Conservation (phyloP, 2,329 filamentous ascomycete species). For the Nemania serpens region DNA sequence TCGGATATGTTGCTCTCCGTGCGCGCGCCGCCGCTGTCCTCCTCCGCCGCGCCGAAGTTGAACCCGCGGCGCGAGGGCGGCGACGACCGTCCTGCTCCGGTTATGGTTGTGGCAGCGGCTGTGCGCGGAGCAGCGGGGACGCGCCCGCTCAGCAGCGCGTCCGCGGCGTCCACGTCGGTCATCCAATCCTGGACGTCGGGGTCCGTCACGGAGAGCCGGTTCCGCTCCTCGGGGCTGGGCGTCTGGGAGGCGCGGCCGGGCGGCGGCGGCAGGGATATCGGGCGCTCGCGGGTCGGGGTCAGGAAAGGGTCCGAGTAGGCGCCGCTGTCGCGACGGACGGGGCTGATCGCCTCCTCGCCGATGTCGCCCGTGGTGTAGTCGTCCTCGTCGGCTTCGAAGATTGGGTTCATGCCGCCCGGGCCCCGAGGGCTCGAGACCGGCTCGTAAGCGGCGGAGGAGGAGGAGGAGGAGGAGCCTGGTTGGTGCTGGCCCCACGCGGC, state of each 20-base stretch:
- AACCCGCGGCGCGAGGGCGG: constrained; percentile 24
- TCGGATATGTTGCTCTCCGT: constrained; percentile 64
- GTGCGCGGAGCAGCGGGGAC: constrained; percentile 42
- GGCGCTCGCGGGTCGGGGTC: constrained; percentile 46
- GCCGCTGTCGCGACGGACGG: constrained; percentile 30
- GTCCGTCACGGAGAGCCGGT: constrained; percentile 43
- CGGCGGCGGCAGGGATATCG: constrained; percentile 39
- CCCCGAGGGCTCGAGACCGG: constrained; percentile 34
- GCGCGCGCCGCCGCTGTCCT: constrained; percentile 52
- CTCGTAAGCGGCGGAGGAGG: constrained; percentile 39
- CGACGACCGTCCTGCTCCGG: constrained; percentile 21
- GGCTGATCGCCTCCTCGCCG: constrained; percentile 38
- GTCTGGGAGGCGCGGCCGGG: constrained; percentile 43
- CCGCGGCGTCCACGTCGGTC: constrained; percentile 58
- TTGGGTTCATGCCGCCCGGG: constrained; percentile 58
- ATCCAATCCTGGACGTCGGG: constrained; percentile 64
- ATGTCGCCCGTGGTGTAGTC: constrained; percentile 45
- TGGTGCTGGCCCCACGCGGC: constrained; percentile 46
- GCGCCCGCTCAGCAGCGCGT: constrained; percentile 54
- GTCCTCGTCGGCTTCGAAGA: constrained; percentile 63
- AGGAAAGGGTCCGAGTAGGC: constrained; percentile 55
- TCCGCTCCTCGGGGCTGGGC: constrained; percentile 48
- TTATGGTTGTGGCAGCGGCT: constrained; percentile 27
- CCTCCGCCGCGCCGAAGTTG: constrained; percentile 40
- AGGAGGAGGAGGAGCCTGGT: constrained; percentile 40